Base-by-base conservation (phyloP, 352 stramenopile genomes). In the Stramenopiles sp. region DNA sequence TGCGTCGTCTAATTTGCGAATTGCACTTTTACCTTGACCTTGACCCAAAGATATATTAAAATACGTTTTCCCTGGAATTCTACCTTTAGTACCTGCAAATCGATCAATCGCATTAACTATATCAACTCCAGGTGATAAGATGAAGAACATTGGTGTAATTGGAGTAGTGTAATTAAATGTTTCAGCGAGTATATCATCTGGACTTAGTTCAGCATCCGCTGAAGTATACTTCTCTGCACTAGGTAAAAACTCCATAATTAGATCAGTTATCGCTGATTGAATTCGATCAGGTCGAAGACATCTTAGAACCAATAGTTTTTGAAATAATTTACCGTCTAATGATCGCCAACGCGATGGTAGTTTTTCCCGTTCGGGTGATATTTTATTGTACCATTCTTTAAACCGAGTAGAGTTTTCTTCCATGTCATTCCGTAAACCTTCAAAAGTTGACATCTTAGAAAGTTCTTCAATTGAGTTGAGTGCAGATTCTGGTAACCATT, bases 21-120 rank as follows among this genome's bases (percentile, higher is more conserved):
- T 87, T 1, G 79, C 79, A 24, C 84, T 73, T 26, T 87, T 60
- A 46, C 93, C 80, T 46, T 66, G 57, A 0, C 79, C 80, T 58
- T 94, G 78, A 1, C 80, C 80, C 76, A 94, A 92, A 26, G 68
- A 87, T 32, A 94, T 75, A 46, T 92, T 93, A 52, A 89, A 71
- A 50, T 93, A 93, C 29, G 66, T 86, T 40, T 84, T 62, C 35
- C 80, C 76, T 43, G 80, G 81, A 42, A 90, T 69, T 35, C 91
- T 84, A 20, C 70, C 71, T 55, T 91, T 83, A 47, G 87, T 87
- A 10, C 71, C 49, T 6, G 74, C 81, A 24, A 91, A 65, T 34
- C 74, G 69, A 45, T 94, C 79, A 19, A 94, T 57, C 29, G 84
- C 71, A 0, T 66, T 71, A 22, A 92, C 73, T 7, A 93, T 73